These are phyloP conservation scores for Exophiala dermatitidis DNA, from an alignment of 2,329 filamentous ascomycete species.

Conservation along the genomic window DNA sequence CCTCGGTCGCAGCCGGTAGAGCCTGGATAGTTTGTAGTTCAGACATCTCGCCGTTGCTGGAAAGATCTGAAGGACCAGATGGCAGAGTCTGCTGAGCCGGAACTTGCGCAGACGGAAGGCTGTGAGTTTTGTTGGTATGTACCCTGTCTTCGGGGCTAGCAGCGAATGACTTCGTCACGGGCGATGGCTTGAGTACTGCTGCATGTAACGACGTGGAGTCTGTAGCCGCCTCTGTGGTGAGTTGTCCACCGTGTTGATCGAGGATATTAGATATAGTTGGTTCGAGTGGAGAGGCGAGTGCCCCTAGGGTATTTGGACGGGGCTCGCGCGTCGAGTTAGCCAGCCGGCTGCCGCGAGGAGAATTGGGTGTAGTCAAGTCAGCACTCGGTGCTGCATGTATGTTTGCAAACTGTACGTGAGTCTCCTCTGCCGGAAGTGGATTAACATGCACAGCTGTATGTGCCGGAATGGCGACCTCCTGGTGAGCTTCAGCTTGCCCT, in stretches of 20 bases:
- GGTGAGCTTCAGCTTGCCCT: neutral
- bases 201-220: too few species aligned
- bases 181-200: neutral
- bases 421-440: neutral
- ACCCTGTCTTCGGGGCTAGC: neutral
- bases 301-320: too few species aligned
- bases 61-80: constrained; percentile 12
- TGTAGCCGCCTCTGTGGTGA: too few species aligned
- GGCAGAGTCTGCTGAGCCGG: neutral
- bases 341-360: too few species aligned
- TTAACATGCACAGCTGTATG: neutral
- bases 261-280: too few species aligned
- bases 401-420: constrained; percentile 2
- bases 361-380: too few species aligned
- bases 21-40: neutral
- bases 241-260: too few species aligned
- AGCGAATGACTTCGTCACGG: neutral
- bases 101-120: constrained; percentile 14
- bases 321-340: too few species aligned
- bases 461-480: neutral
- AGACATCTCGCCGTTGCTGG: constrained; percentile 10
- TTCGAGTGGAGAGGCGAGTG: too few species aligned
- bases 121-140: neutral
- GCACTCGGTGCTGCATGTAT: neutral
- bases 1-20: neutral